phyloP scores from a whole-genome alignment of 2,329 filamentous ascomycete species.

The Nakataea oryzae region DNA sequence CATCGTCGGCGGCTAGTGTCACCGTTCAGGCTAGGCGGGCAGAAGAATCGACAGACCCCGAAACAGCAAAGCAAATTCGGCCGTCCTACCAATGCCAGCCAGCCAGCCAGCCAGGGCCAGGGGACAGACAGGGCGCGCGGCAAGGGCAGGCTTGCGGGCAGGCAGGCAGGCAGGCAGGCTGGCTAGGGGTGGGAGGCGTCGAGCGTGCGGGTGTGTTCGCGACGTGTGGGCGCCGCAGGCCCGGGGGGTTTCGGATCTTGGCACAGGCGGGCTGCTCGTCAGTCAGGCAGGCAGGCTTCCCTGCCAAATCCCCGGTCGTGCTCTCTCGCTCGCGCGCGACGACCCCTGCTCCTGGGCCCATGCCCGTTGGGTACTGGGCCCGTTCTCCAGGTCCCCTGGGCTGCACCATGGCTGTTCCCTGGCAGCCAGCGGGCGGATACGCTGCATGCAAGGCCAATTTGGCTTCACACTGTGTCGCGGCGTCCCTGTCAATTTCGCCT shows the following conservation, averaged over 20 bases:
- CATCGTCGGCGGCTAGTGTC: background rate
- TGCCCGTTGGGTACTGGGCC: background rate
- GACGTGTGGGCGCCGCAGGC: background rate
- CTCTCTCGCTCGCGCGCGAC: background rate
- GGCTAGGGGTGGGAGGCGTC: too few species aligned
- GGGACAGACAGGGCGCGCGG: too few species aligned
- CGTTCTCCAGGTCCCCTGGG: background rate
- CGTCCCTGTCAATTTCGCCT: slow-evolving; percentile 1
- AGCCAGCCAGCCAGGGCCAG: too few species aligned
- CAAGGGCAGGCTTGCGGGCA: too few species aligned
- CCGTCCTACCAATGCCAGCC: too few species aligned
- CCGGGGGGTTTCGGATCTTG: background rate
- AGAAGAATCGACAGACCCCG: background rate
- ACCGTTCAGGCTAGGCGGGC: background rate
- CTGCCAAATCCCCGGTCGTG: background rate
- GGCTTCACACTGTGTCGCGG: background rate
- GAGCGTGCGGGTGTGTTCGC: too few species aligned
- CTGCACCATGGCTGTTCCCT: background rate
- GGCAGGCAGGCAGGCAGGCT: too few species aligned
- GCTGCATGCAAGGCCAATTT: background rate
- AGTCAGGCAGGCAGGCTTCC: background rate
- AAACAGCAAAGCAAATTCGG: too few species aligned
- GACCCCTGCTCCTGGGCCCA: background rate
- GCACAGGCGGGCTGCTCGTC: background rate
- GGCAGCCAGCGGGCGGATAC: background rate